Evolutionary conservation across 352 stramenopile species (phyloP).

Genomic region (Globisporangium nodosum): DNA sequence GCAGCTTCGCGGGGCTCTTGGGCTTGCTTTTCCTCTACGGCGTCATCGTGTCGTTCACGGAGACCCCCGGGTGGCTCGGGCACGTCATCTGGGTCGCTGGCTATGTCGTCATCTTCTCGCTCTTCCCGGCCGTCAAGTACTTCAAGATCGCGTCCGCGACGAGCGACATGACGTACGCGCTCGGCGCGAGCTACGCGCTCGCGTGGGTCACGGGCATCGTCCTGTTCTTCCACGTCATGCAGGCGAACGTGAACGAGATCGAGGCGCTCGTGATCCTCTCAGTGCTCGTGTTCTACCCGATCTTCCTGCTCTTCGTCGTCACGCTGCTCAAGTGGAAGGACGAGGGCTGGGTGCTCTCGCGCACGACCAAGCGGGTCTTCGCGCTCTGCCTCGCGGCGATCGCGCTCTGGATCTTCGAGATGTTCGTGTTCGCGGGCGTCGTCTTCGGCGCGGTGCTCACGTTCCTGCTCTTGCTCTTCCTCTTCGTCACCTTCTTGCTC

Average conservation of each 20-base stretch:
- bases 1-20: slow-evolving; percentile 49
- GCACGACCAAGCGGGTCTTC: slow-evolving; percentile 34
- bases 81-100: slow-evolving; percentile 63
- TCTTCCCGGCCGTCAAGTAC: slow-evolving; percentile 71
- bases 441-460: slow-evolving; percentile 51
- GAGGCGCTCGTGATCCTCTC: slow-evolving; percentile 72
- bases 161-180: slow-evolving; percentile 46
- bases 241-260: slow-evolving; percentile 56
- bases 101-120: slow-evolving; percentile 65
- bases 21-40: slow-evolving; percentile 64
- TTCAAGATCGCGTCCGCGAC: slow-evolving; percentile 63
- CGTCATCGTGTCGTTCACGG: slow-evolving; percentile 52
- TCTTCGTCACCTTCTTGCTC: slow-evolving; percentile 74
- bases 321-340: slow-evolving; percentile 79
- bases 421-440: slow-evolving; percentile 64
- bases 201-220: slow-evolving; percentile 68
- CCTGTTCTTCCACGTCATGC: slow-evolving; percentile 63
- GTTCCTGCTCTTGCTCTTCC: slow-evolving; percentile 51
- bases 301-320: slow-evolving; percentile 65
- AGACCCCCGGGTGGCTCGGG: slow-evolving; percentile 59
- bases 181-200: slow-evolving; percentile 45
- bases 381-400: slow-evolving; percentile 25
- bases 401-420: slow-evolving; percentile 69
- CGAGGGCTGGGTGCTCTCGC: slow-evolving; percentile 57
- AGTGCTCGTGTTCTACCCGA: slow-evolving; percentile 74